A percentile compares a stretch with the other conserved stretches of the same genome.
phyloP scores from a whole-genome alignment of 75 land plant genomes.

The Cupressus sempervirens region DNA sequence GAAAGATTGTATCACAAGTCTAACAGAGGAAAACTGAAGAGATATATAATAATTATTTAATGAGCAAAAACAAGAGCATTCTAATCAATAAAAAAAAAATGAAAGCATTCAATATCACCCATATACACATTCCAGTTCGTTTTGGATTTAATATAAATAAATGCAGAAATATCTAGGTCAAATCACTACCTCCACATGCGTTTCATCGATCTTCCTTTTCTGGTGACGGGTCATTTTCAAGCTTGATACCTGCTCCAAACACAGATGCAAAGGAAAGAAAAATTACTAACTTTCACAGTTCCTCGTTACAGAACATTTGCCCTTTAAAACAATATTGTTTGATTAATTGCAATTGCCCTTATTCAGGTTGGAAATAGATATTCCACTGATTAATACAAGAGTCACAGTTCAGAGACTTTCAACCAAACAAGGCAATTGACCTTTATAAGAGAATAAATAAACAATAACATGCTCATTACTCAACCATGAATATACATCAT shows the following conservation, averaged over 20 bases:
- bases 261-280: not conserved
- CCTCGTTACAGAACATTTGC: not conserved
- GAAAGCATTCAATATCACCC: not conserved
- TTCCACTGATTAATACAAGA: not conserved
- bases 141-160: not conserved
- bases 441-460: not conserved
- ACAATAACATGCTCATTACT: not conserved
- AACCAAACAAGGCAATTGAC: not conserved
- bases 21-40: not conserved
- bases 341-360: not conserved
- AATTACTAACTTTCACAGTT: not conserved
- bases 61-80: not conserved
- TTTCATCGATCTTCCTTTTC: conserved; percentile 92
- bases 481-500: not conserved
- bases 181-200: conserved; percentile 76
- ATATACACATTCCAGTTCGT: not conserved
- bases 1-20: not conserved
- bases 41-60: not conserved
- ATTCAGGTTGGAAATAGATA: not conserved
- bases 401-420: not conserved
- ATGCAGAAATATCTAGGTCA: not conserved
- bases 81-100: too few relatives aligned
- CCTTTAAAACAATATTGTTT: not conserved
- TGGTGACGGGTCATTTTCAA: conserved; percentile 95
- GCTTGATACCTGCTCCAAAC: conserved; percentile 56